Evolutionary conservation across 768 basidiomycete genomes (phyloP).

Genomic region (Termitomyces sp.): DNA sequence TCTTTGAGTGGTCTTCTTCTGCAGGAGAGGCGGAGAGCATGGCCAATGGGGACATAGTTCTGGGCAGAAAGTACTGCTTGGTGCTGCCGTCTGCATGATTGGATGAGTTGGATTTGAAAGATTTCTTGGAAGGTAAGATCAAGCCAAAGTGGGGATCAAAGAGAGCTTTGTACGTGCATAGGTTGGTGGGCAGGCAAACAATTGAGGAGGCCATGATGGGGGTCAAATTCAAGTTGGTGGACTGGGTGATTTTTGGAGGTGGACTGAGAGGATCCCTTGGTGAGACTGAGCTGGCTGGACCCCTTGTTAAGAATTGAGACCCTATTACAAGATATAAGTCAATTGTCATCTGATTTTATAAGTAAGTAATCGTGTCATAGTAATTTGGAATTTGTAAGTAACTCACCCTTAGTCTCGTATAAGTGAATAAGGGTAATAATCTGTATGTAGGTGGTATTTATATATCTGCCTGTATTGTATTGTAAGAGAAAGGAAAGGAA

Average conservation of each 20-base stretch:
- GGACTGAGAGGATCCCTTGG: too few species aligned
- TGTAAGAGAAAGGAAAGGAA: too few species aligned
- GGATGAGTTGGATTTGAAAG: neutral
- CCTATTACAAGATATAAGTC: too few species aligned
- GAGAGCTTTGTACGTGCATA: constrained; percentile 51
- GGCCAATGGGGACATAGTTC: neutral
- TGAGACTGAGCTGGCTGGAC: too few species aligned
- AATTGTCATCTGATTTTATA: too few species aligned
- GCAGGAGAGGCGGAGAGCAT: neutral
- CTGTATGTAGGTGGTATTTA: too few species aligned
- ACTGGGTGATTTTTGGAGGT: constrained; percentile 22
- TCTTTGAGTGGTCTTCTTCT: neutral
- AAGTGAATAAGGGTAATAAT: too few species aligned
- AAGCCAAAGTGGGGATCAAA: constrained; percentile 55
- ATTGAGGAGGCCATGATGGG: constrained; percentile 14
- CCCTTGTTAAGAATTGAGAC: too few species aligned
- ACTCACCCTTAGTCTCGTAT: too few species aligned
- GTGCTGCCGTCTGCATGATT: neutral
- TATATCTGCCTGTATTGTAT: too few species aligned
- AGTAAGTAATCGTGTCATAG: too few species aligned
- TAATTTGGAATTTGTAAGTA: too few species aligned
- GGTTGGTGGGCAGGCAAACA: constrained; percentile 12
- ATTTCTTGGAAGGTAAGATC: constrained; percentile 9
- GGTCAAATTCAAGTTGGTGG: constrained; percentile 28
- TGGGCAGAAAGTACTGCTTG: neutral